Conservation (phyloP, 2,329 filamentous ascomycete genomes). For the Fonsecaea multimorphosa region DNA sequence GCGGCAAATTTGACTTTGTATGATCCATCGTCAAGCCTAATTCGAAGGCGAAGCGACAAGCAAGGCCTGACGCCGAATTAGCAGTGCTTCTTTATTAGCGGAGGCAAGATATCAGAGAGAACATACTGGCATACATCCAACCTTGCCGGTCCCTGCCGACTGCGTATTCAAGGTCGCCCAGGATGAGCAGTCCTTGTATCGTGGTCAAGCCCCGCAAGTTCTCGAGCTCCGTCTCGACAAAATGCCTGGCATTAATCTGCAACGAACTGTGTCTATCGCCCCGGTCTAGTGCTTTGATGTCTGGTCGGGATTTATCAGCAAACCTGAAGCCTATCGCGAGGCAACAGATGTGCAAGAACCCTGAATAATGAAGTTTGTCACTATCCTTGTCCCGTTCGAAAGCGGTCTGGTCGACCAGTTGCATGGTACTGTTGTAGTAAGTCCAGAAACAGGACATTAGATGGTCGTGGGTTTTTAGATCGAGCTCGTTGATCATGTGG, state of each 20-base stretch:
- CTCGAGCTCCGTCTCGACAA: neutral
- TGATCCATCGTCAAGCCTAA: constrained; percentile 2
- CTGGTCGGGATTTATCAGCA: neutral
- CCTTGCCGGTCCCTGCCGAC: neutral
- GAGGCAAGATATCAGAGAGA: too few relatives aligned
- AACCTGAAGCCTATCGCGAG: constrained; percentile 2
- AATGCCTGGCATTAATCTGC: neutral
- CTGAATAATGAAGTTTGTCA: neutral
- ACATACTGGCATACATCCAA: constrained; percentile 1
- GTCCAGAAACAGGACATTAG: constrained; percentile 2
- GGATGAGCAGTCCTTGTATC: neutral
- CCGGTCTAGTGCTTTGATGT: neutral
- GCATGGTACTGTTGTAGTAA: neutral
- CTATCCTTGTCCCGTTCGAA: neutral
- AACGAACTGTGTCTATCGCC: neutral
- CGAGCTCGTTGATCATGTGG: constrained; percentile 1
- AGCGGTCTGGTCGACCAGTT: neutral
- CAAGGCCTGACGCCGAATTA: neutral
- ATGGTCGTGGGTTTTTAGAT: neutral
- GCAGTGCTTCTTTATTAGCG: too few relatives aligned
- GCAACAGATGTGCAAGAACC: neutral
- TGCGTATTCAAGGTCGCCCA: neutral
- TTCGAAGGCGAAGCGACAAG: constrained; percentile 1
- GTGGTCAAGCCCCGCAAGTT: neutral
- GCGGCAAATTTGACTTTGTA: neutral